These are phyloP conservation scores for Radiomyces spectabilis DNA, from an alignment of 192 early-diverging fungal species.

Conservation along the genomic window DNA sequence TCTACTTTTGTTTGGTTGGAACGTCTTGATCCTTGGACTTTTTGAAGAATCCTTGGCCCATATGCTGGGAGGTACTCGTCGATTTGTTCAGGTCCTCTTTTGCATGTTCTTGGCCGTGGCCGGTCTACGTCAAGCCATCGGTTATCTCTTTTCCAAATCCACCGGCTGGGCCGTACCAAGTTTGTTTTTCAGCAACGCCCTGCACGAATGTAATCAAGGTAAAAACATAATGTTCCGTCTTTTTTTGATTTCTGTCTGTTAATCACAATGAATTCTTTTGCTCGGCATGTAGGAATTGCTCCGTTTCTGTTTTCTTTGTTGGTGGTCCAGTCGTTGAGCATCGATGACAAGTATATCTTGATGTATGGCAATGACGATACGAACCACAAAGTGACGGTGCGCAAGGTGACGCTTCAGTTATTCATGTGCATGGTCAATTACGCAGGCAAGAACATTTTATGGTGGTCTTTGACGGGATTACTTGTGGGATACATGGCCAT, in stretches of 20 bases:
- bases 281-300: slow-evolving; percentile 30
- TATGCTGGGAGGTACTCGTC: slow-evolving; percentile 32
- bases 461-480: slow-evolving; percentile 47
- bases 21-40: slow-evolving; percentile 39
- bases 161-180: slow-evolving; percentile 42
- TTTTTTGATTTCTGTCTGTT: too few relatives aligned
- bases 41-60: slow-evolving; percentile 46
- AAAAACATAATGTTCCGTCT: too few relatives aligned
- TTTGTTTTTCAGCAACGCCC: slow-evolving; percentile 44
- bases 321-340: slow-evolving; percentile 35
- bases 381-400: slow-evolving; percentile 24
- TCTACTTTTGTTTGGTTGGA: slow-evolving; percentile 28
- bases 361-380: slow-evolving; percentile 20
- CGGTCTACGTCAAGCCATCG: slow-evolving; percentile 26
- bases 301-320: slow-evolving; percentile 45
- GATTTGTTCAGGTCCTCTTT: slow-evolving; percentile 25
- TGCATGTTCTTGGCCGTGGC: slow-evolving; percentile 16
- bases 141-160: slow-evolving; percentile 41
- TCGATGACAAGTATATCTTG: slow-evolving; percentile 33
- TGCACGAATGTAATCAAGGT: slow-evolving; percentile 51
- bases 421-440: slow-evolving; percentile 42
- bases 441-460: slow-evolving; percentile 39
- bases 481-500: slow-evolving; percentile 35
- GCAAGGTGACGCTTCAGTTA: slow-evolving; percentile 34
- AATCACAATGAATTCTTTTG: too few relatives aligned